Conservation (phyloP, 2,329 filamentous ascomycete genomes). For the Aspergillus udagawae region DNA sequence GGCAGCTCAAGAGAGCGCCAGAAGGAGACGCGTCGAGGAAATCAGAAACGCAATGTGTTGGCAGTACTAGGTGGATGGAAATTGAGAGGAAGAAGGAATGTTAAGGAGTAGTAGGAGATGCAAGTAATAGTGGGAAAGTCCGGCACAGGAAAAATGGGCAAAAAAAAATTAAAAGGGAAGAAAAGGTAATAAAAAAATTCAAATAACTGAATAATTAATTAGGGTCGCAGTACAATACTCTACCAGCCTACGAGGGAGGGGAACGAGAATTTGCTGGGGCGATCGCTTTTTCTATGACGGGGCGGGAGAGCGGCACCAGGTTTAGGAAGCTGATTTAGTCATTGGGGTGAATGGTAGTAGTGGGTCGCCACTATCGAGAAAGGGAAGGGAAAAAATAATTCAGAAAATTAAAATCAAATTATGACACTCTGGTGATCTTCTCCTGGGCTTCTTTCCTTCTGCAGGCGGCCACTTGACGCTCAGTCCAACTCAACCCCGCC, state of each 20-base stretch:
- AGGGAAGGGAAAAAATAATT: not conserved
- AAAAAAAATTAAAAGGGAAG: conserved; percentile 13
- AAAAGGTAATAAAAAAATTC: conserved; percentile 5
- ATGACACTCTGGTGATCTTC: conserved; percentile 13
- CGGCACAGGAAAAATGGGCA: conserved; percentile 17
- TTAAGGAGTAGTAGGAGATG: not conserved
- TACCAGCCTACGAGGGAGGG: not conserved
- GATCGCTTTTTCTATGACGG: conserved; percentile 5
- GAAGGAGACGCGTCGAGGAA: conserved; percentile 24
- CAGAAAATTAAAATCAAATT: conserved; percentile 1
- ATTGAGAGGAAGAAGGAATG: conserved; percentile 6
- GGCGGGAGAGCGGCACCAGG: conserved; percentile 14
- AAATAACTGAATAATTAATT: not conserved
- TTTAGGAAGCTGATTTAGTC: conserved; percentile 8
- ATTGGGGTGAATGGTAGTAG: not conserved
- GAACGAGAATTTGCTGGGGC: conserved; percentile 6
- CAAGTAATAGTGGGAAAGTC: conserved; percentile 11
- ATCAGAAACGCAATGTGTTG: conserved; percentile 21
- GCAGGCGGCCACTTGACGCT: conserved; percentile 15
- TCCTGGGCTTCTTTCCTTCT: conserved; percentile 19
- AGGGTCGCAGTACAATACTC: conserved; percentile 1
- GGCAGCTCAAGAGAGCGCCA: conserved; percentile 26
- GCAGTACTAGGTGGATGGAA: conserved; percentile 18
- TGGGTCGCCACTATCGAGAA: conserved; percentile 10
- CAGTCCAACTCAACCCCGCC: conserved; percentile 20